Percentiles rank a stretch among this genome's conserved stretches.
These are phyloP conservation scores for Neostapfia colusana DNA, from an alignment of 176 grass and related monocot species.

Conservation along the genomic window DNA sequence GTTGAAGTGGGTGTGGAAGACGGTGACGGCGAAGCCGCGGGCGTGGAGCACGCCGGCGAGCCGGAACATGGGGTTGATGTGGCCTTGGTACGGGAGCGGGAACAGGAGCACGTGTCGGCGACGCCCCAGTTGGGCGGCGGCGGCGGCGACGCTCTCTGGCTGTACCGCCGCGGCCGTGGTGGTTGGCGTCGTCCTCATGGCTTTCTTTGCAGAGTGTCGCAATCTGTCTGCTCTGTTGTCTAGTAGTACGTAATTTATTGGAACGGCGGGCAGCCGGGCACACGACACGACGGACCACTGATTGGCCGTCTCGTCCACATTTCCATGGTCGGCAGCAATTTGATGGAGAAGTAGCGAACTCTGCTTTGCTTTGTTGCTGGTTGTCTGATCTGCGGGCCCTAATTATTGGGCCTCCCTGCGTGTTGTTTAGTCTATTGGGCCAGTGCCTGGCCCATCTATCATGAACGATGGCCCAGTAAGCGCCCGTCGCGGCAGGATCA, in stretches of 20 bases:
- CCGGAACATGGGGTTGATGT: conserved; percentile 59
- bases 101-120: conserved; percentile 46
- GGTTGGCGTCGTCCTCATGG: not conserved
- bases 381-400: too few species aligned
- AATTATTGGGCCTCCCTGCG: too few species aligned
- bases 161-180: too few species aligned
- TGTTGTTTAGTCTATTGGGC: not conserved
- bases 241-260: too few species aligned
- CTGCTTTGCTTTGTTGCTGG: not conserved
- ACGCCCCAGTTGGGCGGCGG: too few species aligned
- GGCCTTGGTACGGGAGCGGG: conserved; percentile 54
- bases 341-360: not conserved
- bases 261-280: too few species aligned
- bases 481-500: too few species aligned
- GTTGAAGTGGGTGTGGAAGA: not conserved
- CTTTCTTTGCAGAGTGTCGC: not conserved
- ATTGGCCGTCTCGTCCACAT: not conserved
- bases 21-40: not conserved
- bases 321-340: not conserved
- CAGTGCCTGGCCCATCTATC: too few species aligned
- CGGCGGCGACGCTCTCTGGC: not conserved
- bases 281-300: not conserved
- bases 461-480: not conserved
- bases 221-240: not conserved
- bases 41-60: conserved; percentile 47